phyloP scores from a whole-genome alignment of 768 basidiomycete species.

The Coprinellus micaceus region DNA sequence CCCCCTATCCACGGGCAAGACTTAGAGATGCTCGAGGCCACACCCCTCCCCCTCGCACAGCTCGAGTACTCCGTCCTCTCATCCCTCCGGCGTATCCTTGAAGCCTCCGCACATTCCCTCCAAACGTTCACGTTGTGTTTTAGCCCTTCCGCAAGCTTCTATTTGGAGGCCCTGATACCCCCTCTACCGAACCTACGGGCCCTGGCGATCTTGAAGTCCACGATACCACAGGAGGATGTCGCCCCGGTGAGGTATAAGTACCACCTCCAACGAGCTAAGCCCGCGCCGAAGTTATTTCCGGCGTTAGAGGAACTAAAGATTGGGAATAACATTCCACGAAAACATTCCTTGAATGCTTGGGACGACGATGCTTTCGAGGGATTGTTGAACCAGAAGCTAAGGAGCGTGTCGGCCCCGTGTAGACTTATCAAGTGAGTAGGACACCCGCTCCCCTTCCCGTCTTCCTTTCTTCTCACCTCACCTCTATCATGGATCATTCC shows the following conservation, averaged over 20 bases:
- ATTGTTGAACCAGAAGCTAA: neutral
- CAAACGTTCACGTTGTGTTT: neutral
- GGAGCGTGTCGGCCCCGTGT: neutral
- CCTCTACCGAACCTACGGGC: neutral
- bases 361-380: neutral
- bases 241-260: neutral
- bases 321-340: neutral
- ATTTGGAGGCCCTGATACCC: neutral
- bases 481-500: neutral
- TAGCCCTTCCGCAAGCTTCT: neutral
- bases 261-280: neutral
- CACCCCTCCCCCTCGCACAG: neutral
- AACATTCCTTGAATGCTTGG: neutral
- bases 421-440: neutral
- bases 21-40: neutral
- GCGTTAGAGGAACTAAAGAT: neutral
- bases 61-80: neutral
- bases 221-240: neutral
- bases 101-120: neutral
- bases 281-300: neutral
- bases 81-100: neutral
- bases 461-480: neutral
- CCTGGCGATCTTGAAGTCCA: neutral
- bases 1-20: neutral
- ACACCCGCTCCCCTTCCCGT: neutral